A percentile compares a stretch with the other conserved stretches of the same genome.
Conservation (phyloP, 345 rosid species). For the Moringa oleifera region DNA sequence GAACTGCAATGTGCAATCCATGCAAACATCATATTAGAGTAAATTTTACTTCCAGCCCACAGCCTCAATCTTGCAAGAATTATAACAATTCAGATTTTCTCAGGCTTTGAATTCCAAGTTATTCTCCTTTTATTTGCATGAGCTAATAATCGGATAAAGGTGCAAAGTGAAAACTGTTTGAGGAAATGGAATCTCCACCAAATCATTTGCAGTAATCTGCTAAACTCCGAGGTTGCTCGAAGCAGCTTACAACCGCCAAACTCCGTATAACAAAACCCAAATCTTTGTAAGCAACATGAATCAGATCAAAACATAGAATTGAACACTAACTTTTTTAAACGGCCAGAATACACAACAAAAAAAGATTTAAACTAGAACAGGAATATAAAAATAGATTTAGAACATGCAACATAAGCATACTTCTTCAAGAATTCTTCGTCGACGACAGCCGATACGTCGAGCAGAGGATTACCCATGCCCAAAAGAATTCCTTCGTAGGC, state of each 20-base stretch:
- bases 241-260: not conserved
- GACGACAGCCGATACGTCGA: constrained; percentile 93
- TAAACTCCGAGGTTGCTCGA: not conserved
- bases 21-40: not conserved
- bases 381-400: not conserved
- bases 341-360: not conserved
- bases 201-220: not conserved
- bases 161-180: too few species aligned
- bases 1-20: too few species aligned
- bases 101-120: too few species aligned
- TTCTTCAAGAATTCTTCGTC: constrained; percentile 75
- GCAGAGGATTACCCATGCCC: constrained; percentile 99
- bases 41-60: not conserved
- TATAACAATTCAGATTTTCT: too few species aligned
- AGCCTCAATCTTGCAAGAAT: too few species aligned
- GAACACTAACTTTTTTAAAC: too few species aligned
- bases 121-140: too few species aligned
- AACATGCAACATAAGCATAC: constrained; percentile 24
- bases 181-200: too few species aligned
- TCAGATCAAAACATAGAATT: not conserved
- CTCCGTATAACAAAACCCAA: not conserved
- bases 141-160: too few species aligned
- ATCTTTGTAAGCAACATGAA: not conserved
- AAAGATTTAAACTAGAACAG: not conserved
- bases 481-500: constrained; percentile 62